Base-by-base conservation (phyloP, 1,139 yeast species). In the Pneumocystis murina region DNA sequence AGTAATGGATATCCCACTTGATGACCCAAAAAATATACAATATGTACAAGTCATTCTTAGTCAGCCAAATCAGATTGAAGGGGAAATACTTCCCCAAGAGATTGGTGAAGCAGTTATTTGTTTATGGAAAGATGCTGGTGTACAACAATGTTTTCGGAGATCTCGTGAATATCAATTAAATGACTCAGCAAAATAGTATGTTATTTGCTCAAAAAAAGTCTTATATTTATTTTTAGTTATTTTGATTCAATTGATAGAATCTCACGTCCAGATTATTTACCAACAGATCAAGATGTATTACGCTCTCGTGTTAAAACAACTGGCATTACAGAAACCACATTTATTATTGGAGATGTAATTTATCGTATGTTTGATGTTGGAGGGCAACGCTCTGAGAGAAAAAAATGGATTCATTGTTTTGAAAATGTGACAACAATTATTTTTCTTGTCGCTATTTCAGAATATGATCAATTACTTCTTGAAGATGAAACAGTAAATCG, bases 351-450 rank as follows among this genome's bases (percentile, higher is more conserved):
- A 77, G 70, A 84, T 10, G 79, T 82, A 64, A 83, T 61, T 20
- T 67, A 66, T 54, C 65, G 69, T 35, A 87, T 92, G 59, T 77
- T 90, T 65, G 98, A 92, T 76, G 97, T 96, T 3, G 98, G 98
- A 61, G 98, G 98, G 1, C 98, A 92, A 75, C 79, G 97, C 65
- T 84, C 91, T 57, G 98, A 92, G 74, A 80, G 98, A 65, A 84
- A 85, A 69, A 92, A 92, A 73, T 92, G 98, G 98, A 87, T 92
- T 67, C 96, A 91, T 72, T 88, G 95, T 72, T 92, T 92, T 74
- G 95, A 91, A 71, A 89, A 87, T 68, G 89, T 92, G 64, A 86
- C 96, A 0, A 89, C 95, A 1, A 85, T 94, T 0, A 74, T 92
- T 59, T 92, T 89, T 74, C 97, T 92, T 16, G 81, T 87, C 35